These are phyloP conservation scores for Solanum pimpinellifolium DNA, from an alignment of 257 asterid genomes.

Conservation along the genomic window DNA sequence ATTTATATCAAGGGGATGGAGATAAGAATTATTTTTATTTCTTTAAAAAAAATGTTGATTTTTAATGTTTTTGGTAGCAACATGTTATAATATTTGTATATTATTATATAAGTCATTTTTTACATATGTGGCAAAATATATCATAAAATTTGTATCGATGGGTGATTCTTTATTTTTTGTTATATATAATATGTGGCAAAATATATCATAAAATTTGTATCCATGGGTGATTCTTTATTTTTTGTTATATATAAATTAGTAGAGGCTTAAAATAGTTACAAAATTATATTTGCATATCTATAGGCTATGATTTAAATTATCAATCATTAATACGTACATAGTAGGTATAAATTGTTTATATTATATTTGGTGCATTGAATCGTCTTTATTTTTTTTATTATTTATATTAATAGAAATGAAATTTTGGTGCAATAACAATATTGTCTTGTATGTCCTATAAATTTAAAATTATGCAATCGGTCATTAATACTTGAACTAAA, in stretches of 20 bases:
- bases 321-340: background rate
- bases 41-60: background rate
- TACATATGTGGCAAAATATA: no score
- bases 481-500: background rate
- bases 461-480: accelerated
- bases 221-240: no score
- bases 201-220: no score
- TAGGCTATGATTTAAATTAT: background rate
- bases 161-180: no score
- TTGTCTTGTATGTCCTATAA: background rate
- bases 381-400: background rate
- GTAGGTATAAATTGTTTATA: background rate
- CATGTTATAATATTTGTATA: no score
- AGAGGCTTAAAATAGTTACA: background rate
- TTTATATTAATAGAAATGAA: background rate
- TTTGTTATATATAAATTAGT: no score
- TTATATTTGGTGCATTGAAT: background rate
- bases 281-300: background rate
- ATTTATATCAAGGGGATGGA: background rate
- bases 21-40: background rate
- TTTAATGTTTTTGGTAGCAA: no score
- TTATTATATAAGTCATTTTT: no score
- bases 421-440: background rate
- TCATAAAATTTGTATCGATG: no score
- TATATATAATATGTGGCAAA: no score